Evolutionary conservation across 1,284 basidiomycete species (phyloP).

Genomic region (Papiliotrema terrestris): DNA sequence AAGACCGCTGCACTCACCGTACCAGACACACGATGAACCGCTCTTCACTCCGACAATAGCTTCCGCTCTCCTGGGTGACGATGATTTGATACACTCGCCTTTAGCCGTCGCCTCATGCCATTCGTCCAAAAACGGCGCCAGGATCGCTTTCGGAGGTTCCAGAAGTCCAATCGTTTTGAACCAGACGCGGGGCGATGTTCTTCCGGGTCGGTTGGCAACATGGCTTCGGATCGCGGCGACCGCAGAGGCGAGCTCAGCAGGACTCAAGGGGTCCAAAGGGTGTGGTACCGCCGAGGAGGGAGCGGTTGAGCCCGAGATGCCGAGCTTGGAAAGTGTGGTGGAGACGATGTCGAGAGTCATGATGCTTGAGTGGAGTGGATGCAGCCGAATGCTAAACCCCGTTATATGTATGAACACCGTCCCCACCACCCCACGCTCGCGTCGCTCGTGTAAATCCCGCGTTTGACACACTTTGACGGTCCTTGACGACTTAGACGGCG

Average conservation of each 20-base stretch:
- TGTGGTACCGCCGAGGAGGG: constrained; percentile 17
- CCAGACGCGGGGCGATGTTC: constrained; percentile 9
- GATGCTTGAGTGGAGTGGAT: background rate
- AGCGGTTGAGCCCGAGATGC: background rate
- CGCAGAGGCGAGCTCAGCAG: constrained; percentile 32
- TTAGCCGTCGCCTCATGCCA: background rate
- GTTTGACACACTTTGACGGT: too few species aligned
- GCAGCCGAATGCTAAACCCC: too few species aligned
- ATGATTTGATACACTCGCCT: background rate
- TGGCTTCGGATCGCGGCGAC: constrained; percentile 11
- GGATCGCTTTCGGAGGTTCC: constrained; percentile 31
- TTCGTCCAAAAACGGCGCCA: constrained; percentile 27
- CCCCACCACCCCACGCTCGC: too few species aligned
- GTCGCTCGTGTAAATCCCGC: too few species aligned
- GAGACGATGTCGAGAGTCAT: background rate
- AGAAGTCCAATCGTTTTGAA: constrained; percentile 32
- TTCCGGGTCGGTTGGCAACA: constrained; percentile 6
- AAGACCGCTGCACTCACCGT: background rate
- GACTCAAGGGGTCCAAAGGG: constrained; percentile 49
- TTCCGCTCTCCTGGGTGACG: background rate
- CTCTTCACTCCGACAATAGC: background rate
- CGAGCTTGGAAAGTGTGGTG: background rate
- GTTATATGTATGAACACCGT: background rate
- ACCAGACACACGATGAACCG: background rate
- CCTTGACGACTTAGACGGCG: background rate